Percentiles rank a stretch among this genome's conserved stretches.
Evolutionary conservation across 768 basidiomycete genomes (phyloP).

Genomic region (Lentinus brumalis): DNA sequence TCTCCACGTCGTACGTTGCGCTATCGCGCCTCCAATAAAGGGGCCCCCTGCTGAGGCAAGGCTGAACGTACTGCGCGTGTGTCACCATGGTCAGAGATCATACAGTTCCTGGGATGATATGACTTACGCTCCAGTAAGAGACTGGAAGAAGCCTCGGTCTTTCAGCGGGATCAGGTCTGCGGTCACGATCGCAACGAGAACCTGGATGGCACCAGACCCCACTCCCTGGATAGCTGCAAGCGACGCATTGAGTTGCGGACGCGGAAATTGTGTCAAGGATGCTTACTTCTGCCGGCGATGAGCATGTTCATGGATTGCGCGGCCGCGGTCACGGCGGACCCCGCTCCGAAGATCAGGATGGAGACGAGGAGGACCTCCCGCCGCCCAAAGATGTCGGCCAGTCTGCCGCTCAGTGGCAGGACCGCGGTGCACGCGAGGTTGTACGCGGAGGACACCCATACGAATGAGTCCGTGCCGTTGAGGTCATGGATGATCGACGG

Average conservation of each 20-base stretch:
- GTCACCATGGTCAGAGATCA: background rate
- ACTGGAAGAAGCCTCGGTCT: slow-evolving; percentile 35
- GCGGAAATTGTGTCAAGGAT: background rate
- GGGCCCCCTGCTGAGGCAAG: slow-evolving; percentile 25
- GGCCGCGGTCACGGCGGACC: slow-evolving; percentile 41
- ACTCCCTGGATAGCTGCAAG: slow-evolving; percentile 27
- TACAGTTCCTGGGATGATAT: too few species aligned
- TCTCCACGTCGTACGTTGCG: slow-evolving; percentile 11
- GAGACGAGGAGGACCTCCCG: slow-evolving; percentile 32
- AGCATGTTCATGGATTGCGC: slow-evolving; percentile 42
- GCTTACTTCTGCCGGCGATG: slow-evolving; percentile 37
- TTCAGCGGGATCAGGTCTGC: slow-evolving; percentile 29
- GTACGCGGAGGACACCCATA: slow-evolving; percentile 33
- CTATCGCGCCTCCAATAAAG: slow-evolving; percentile 32
- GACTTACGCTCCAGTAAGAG: slow-evolving; percentile 17
- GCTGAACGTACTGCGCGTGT: slow-evolving; percentile 15
- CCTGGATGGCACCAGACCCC: slow-evolving; percentile 25
- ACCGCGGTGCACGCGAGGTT: slow-evolving; percentile 38
- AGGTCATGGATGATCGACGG: slow-evolving; percentile 23
- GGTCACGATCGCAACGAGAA: slow-evolving; percentile 25
- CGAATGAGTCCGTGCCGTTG: slow-evolving; percentile 29
- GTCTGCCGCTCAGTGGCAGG: slow-evolving; percentile 35
- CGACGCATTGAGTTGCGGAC: background rate
- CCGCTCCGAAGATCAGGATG: slow-evolving; percentile 39
- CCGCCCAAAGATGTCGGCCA: slow-evolving; percentile 40